These are phyloP conservation scores for Capsicum rhomboideum DNA, from an alignment of 257 asterid genomes.

Conservation along the genomic window DNA sequence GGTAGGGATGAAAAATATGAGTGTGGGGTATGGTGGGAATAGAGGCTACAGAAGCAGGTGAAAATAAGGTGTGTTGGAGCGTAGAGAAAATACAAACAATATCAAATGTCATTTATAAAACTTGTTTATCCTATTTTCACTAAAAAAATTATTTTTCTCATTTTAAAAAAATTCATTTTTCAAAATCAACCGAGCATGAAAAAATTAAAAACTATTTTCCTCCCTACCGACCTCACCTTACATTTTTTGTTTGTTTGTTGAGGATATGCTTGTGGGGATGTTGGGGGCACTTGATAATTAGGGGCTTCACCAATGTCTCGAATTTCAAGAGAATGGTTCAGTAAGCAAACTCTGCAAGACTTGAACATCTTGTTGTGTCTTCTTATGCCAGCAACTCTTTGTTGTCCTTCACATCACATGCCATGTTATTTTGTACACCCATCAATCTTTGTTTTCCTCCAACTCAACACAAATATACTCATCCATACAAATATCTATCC, in stretches of 20 bases:
- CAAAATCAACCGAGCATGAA: no score
- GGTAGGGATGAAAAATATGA: no score
- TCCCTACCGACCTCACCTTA: no score
- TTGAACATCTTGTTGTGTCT: not conserved
- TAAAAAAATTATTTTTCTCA: no score
- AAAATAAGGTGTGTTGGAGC: not conserved
- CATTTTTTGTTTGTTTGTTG: not conserved
- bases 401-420: not conserved
- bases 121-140: no score
- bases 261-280: not conserved
- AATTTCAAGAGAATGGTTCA: not conserved
- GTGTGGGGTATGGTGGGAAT: no score
- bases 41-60: no score
- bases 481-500: not conserved
- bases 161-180: no score
- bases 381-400: not conserved
- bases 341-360: not conserved
- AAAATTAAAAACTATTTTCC: no score
- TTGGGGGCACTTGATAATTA: not conserved
- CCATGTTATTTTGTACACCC: not conserved
- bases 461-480: not conserved
- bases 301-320: not conserved
- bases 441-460: not conserved
- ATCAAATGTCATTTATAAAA: no score
- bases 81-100: no score